Evolutionary conservation across 768 basidiomycete species (phyloP), one percentile per base, ranked within the genome.

Genomic region (Mycena rebaudengoi): DNA sequence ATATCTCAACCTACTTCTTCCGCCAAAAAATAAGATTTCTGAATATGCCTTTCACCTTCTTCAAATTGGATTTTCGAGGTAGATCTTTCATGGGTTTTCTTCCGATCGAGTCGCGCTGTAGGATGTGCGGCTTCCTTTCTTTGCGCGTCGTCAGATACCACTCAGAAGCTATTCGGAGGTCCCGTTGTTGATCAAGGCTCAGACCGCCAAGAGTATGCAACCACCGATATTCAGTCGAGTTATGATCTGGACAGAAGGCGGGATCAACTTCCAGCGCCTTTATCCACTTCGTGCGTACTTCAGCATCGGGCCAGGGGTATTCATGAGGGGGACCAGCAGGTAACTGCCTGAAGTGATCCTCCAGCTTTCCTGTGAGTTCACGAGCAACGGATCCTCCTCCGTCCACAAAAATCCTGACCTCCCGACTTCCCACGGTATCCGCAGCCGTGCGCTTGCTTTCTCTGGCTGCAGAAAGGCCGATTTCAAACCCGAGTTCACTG

Each of bases 361-460:
- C 54, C n/a, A 56, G 41, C 7, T 18, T 35, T 32, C 41, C 32
- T 45, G 43, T 43, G 12, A 56, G 54, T 28, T 56, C 43, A 45
- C 43, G 20, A 23, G 54, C 54, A 58, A 58, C 21, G n/a, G 56
- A 46, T n/a, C 56, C 45, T 49, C 56, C 56, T 48, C 56, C 56
- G 10, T 58, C 56, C 5, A 48, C 35, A 46, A 58, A 58, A 39
- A 58, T 49, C n/a, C 21, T 46, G 56, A 49, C 30, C 14, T 58
- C 35, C 45, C 33, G 44, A 44, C 21, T 58, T 40, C 45, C 45
- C 45, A 29, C 11, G n/a, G 25, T 7, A 32, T 48, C 45, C 26
- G 12, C 35, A 37, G 44, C 37, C 5, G 53, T 21, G 41, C 53
- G 41, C 41, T 28, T n/a, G 46, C 35, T 18, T 20, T 58, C 46